Conservation (phyloP, 768 basidiomycete genomes). For the Galerina marginata region DNA sequence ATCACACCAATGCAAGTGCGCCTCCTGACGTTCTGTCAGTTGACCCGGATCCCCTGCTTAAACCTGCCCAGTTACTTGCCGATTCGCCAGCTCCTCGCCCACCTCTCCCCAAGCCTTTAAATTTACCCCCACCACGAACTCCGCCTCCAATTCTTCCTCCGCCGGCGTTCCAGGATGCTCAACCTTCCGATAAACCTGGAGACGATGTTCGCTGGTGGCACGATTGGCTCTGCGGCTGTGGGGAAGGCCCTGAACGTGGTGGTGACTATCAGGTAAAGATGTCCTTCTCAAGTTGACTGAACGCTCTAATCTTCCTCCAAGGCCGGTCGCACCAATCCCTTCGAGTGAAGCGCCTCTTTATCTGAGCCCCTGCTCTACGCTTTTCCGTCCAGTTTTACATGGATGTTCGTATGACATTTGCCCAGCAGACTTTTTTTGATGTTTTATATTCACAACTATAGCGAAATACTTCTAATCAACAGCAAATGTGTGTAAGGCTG, state of each 20-base stretch:
- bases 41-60: not conserved
- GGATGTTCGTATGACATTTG: not conserved
- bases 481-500: not conserved
- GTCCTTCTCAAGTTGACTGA: not conserved
- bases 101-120: slow-evolving; percentile 63
- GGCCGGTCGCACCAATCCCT: slow-evolving; percentile 79
- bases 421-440: not conserved
- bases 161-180: slow-evolving; percentile 35
- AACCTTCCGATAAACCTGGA: slow-evolving; percentile 22
- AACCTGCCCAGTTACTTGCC: not conserved
- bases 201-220: slow-evolving; percentile 71
- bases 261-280: slow-evolving; percentile 70
- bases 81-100: slow-evolving; percentile 26
- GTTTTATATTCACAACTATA: not conserved
- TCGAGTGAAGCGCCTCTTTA: slow-evolving; percentile 39
- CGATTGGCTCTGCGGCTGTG: slow-evolving; percentile 84
- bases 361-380: not conserved
- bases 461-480: not conserved
- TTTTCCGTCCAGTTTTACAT: no score
- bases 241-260: slow-evolving; percentile 74
- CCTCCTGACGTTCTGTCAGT: slow-evolving; percentile 10
- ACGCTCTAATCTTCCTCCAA: slow-evolving; percentile 29
- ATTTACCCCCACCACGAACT: slow-evolving; percentile 63
- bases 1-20: slow-evolving; percentile 13
- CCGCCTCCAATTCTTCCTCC: slow-evolving; percentile 49